Conservation (phyloP, 148 eudicot genomes). For the Silene latifolia region DNA sequence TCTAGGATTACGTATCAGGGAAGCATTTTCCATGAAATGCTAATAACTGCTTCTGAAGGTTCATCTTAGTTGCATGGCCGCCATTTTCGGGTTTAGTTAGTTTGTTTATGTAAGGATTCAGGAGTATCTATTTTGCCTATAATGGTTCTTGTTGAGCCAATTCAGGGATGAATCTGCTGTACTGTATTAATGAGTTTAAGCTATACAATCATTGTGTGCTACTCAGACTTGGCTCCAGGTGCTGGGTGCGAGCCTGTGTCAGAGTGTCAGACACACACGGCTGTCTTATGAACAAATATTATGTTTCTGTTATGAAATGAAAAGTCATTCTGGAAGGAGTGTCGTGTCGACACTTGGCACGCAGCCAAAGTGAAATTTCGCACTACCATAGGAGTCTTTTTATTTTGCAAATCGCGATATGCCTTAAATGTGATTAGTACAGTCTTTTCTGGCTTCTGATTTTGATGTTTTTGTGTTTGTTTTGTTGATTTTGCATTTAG, state of each 20-base stretch:
- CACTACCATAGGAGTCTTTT: background rate
- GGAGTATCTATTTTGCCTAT: too few relatives aligned
- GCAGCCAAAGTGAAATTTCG: background rate
- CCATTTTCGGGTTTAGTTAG: background rate
- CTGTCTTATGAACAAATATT: background rate
- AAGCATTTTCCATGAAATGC: background rate
- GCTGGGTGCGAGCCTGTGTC: background rate
- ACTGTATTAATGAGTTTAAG: background rate
- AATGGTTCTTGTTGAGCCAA: background rate
- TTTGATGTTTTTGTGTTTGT: background rate
- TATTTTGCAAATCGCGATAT: background rate
- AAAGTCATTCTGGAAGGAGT: background rate
- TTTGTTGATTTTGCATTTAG: background rate
- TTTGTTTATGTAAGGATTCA: background rate
- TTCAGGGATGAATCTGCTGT: background rate
- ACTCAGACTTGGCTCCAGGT: background rate
- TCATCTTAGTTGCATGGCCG: background rate
- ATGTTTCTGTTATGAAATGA: background rate
- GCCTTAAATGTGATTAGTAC: background rate
- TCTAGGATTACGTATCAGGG: background rate
- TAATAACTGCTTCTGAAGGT: background rate
- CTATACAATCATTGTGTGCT: background rate
- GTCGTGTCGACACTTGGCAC: too few relatives aligned
- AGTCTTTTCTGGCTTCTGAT: background rate
- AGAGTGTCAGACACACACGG: background rate